Evolutionary conservation across 495 filamentous ascomycete genomes (phyloP).

Genomic region (Xylaria bambusicola): DNA sequence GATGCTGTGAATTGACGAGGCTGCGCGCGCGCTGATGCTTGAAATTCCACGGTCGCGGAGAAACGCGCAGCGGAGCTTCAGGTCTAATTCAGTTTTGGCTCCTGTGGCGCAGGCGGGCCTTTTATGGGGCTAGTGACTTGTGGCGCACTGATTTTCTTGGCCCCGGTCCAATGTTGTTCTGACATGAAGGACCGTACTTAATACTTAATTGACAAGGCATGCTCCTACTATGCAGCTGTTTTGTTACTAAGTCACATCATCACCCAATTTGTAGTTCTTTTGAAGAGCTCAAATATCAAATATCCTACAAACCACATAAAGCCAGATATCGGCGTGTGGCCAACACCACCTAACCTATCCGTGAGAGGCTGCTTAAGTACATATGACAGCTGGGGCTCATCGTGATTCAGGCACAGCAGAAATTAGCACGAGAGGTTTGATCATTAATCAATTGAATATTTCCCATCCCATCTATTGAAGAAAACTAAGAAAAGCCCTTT

Average conservation of each 20-base stretch:
- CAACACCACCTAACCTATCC: too few species aligned
- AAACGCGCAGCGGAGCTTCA: slow-evolving; percentile 23
- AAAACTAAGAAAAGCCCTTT: slow-evolving; percentile 14
- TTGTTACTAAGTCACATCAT: too few species aligned
- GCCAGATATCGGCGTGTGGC: too few species aligned
- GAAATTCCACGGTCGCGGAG: slow-evolving; percentile 29
- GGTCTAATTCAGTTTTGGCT: slow-evolving; percentile 17
- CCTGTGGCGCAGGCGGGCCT: slow-evolving; percentile 9
- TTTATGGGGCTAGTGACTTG: slow-evolving; percentile 5
- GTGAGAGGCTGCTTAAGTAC: too few species aligned
- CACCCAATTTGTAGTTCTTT: too few species aligned
- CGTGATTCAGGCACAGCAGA: background rate
- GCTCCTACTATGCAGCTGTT: too few species aligned
- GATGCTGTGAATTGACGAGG: slow-evolving; percentile 11
- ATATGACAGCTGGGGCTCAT: too few species aligned
- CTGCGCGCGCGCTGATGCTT: slow-evolving; percentile 1
- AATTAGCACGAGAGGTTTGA: slow-evolving; percentile 2
- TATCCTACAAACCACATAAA: too few species aligned
- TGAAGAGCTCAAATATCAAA: too few species aligned
- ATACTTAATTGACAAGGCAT: too few species aligned
- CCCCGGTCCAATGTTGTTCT: too few species aligned
- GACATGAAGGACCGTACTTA: too few species aligned
- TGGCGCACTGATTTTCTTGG: background rate
- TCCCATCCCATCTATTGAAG: slow-evolving; percentile 20
- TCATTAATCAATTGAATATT: slow-evolving; percentile 21